These are phyloP conservation scores for Tulasnella sp. DNA, from an alignment of 768 basidiomycete species.

Conservation along the genomic window DNA sequence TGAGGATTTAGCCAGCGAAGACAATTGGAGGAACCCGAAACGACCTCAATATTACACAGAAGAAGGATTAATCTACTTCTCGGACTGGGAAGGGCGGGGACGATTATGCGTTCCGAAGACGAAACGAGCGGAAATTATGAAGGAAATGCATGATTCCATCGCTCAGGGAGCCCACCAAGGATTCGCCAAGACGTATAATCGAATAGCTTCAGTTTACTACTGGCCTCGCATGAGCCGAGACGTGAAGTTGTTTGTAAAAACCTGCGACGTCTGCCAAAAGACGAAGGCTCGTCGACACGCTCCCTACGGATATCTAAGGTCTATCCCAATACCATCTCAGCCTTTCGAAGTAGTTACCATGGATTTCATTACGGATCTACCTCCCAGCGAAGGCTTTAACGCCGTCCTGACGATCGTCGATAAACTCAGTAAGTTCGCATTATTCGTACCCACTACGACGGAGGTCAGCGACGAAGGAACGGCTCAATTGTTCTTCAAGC, in stretches of 20 bases:
- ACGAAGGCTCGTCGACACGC: background rate
- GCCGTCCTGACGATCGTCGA: conserved; percentile 15
- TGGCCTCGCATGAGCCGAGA: conserved; percentile 26
- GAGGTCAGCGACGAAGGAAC: background rate
- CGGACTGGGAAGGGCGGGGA: conserved; percentile 20
- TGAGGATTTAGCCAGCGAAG: no score
- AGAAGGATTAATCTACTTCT: conserved; percentile 20
- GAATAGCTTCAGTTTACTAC: conserved; percentile 21
- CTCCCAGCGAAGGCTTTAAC: background rate
- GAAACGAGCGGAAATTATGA: conserved; percentile 17
- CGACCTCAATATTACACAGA: background rate
- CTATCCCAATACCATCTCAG: conserved; percentile 4
- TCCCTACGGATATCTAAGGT: conserved; percentile 3
- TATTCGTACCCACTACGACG: conserved; percentile 14
- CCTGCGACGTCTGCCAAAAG: conserved; percentile 16
- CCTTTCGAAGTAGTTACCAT: conserved; percentile 14
- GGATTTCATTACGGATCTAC: conserved; percentile 21
- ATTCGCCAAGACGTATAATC: conserved; percentile 21
- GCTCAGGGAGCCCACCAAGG: conserved; percentile 25
- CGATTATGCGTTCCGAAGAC: conserved; percentile 24
- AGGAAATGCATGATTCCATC: conserved; percentile 21
- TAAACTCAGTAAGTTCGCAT: conserved; percentile 15
- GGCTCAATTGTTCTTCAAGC: conserved; percentile 13
- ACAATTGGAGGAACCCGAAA: no score
- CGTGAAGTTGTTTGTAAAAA: conserved; percentile 16